Evolutionary conservation across 2,329 filamentous ascomycete genomes (phyloP).

Genomic region (Fusarium sp.): DNA sequence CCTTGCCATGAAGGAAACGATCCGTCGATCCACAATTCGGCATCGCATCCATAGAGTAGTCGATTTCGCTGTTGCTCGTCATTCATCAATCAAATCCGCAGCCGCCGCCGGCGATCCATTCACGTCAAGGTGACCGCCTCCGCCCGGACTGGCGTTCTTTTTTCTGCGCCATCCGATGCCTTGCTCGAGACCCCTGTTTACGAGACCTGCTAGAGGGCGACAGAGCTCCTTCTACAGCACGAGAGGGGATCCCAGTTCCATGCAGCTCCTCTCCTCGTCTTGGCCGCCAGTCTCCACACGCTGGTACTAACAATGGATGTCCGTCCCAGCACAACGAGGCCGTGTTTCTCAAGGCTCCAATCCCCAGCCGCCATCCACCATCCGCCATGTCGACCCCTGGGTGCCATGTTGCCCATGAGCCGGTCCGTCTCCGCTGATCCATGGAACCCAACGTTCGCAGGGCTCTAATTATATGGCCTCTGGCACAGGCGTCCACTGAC

Average conservation of each 20-base stretch:
- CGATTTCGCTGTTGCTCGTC: slow-evolving; percentile 25
- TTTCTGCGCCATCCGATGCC: slow-evolving; percentile 18
- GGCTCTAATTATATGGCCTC: slow-evolving; percentile 59
- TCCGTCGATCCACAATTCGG: slow-evolving; percentile 29
- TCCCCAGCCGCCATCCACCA: slow-evolving; percentile 41
- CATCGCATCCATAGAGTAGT: slow-evolving; percentile 28
- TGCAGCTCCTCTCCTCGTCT: slow-evolving; percentile 40
- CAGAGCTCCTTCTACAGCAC: slow-evolving; percentile 1
- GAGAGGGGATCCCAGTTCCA: slow-evolving; percentile 37
- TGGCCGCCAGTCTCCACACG: slow-evolving; percentile 32
- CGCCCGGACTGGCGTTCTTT: slow-evolving; percentile 28
- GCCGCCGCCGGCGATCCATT: slow-evolving; percentile 36
- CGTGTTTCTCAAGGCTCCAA: slow-evolving; percentile 38
- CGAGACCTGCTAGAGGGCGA: slow-evolving; percentile 13
- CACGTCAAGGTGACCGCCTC: slow-evolving; percentile 36
- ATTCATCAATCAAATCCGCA: slow-evolving; percentile 27
- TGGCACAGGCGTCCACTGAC: slow-evolving; percentile 56
- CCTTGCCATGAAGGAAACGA: slow-evolving; percentile 20
- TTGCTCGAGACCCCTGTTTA: slow-evolving; percentile 22
- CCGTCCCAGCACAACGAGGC: slow-evolving; percentile 20
- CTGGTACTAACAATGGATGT: slow-evolving; percentile 24
- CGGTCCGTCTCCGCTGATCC: slow-evolving; percentile 46
- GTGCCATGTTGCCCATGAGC: slow-evolving; percentile 40
- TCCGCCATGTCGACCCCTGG: slow-evolving; percentile 38
- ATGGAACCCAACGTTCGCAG: slow-evolving; percentile 46